A percentile compares a stretch with the other conserved stretches of the same genome.
Conservation (phyloP, 2,329 filamentous ascomycete genomes). For the Ophiocordyceps sinensis region DNA sequence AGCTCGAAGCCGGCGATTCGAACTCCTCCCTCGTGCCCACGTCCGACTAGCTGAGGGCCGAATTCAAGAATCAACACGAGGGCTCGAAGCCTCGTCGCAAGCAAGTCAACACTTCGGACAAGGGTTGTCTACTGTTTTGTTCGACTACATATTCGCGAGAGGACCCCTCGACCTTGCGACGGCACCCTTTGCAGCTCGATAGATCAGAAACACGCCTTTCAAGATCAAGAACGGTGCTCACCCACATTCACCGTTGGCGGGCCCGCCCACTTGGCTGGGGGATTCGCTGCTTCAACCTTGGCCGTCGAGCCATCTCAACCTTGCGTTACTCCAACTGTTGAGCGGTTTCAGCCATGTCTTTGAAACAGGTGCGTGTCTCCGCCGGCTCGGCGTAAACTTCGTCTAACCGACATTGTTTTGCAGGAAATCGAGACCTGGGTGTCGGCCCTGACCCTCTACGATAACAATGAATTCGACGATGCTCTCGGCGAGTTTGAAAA, state of each 20-base stretch:
- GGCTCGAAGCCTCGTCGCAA: too few relatives aligned
- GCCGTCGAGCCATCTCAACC: background rate
- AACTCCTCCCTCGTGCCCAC: too few relatives aligned
- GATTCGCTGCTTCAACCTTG: background rate
- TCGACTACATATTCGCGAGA: too few relatives aligned
- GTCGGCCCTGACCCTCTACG: conserved; percentile 75
- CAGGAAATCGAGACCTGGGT: conserved; percentile 99
- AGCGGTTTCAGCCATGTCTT: conserved; percentile 30
- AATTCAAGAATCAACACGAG: too few relatives aligned
- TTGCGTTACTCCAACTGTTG: background rate
- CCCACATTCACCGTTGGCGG: background rate
- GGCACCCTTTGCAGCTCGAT: too few relatives aligned
- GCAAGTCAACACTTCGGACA: too few relatives aligned
- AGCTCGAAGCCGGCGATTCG: too few relatives aligned
- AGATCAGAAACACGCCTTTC: background rate
- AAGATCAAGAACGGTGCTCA: background rate
- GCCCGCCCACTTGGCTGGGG: background rate
- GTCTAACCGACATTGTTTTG: background rate
- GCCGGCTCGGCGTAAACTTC: background rate
- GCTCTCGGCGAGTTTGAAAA: conserved; percentile 69
- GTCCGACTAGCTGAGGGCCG: too few relatives aligned
- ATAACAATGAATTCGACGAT: conserved; percentile 94
- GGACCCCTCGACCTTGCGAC: too few relatives aligned
- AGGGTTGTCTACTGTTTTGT: too few relatives aligned
- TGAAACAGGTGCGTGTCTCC: conserved; percentile 39